Conservation (phyloP, 2,329 filamentous ascomycete species). For the Aspergillus sp. region DNA sequence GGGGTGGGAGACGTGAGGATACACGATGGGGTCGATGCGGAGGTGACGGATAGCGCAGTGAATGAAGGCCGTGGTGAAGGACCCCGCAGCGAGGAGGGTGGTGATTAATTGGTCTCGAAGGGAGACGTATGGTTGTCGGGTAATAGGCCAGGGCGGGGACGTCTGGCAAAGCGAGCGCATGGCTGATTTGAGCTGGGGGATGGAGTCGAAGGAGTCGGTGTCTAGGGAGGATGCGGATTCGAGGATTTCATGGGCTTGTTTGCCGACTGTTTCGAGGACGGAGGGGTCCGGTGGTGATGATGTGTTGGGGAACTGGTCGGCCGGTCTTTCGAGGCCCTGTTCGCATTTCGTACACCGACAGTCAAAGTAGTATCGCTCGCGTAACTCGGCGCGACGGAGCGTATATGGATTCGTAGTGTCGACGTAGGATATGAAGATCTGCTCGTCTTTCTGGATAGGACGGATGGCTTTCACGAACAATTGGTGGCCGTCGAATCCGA, state of each 20-base stretch:
- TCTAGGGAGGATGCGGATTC: constrained; percentile 16
- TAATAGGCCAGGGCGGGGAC: constrained; percentile 46
- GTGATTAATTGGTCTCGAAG: constrained; percentile 56
- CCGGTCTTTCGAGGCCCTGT: constrained; percentile 14
- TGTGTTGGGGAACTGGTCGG: constrained; percentile 14
- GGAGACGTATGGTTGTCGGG: constrained; percentile 56
- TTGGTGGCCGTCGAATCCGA: constrained; percentile 56
- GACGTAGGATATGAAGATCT: constrained; percentile 63
- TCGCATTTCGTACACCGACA: constrained; percentile 57
- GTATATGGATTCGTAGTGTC: constrained; percentile 54
- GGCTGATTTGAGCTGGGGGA: constrained; percentile 36
- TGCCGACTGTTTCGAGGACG: constrained; percentile 18
- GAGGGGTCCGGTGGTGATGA: constrained; percentile 10
- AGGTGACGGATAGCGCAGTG: constrained; percentile 54
- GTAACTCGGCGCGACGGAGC: constrained; percentile 54
- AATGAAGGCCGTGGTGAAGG: constrained; percentile 50
- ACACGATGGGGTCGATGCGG: constrained; percentile 52
- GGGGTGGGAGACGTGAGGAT: constrained; percentile 51
- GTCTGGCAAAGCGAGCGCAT: constrained; percentile 40
- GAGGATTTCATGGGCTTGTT: constrained; percentile 26
- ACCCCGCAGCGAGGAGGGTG: constrained; percentile 43
- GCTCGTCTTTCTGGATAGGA: constrained; percentile 54
- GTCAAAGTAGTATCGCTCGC: constrained; percentile 57
- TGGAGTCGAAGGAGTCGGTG: constrained; percentile 27
- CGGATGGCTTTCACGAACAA: constrained; percentile 53